Evolutionary conservation across 1,284 basidiomycete genomes (phyloP), one percentile per base, ranked within the genome.

Genomic region (Melampsora medusae): DNA sequence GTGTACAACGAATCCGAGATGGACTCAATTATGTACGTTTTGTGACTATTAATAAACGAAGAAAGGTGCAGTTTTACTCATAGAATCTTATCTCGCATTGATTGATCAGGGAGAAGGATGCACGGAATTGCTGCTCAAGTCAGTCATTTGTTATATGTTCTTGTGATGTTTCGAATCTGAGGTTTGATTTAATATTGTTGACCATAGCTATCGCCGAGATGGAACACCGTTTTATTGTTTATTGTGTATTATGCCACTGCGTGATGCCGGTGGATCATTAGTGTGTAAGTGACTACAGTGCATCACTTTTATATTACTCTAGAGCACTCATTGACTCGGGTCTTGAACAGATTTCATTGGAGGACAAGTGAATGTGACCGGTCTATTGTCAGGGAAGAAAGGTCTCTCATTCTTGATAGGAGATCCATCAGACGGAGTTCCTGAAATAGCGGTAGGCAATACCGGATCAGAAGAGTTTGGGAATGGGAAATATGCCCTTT

Each of bases 101-200:
- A 33, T 64, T 64, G 12, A 60, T 49, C 59, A 71, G 69, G 69
- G 60, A 17, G 60, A 71, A 71, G 69, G 69, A 71, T 61, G 69
- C 19, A 71, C 60, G 33, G 69, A 71, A 46, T 33, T 71, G 28
- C 31, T 71, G 33, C 46, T 71, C 16, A 71, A 71, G 69, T 71
- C 19, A 25, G 69, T 33, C 4, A n/a, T 4, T 14, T 4, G 33
- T 19, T 35, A 19, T 60, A 1, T 19, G 42, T 5, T 38, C 35
- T 25, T 59, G 64, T 0, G 4, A 5, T 10, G 10, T 33, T 61
- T 17, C 9, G 49, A 12, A 33, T 2, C 5, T 5, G 4, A n/a
- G 3, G n/a, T 61, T 31, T 48, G 4, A 48, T 64, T 71, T 71
- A 0, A 19, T 49, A 17, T 31, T 42, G 4, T 16, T 14, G 22